Evolutionary conservation across 352 stramenopile genomes (phyloP).

Genomic region (Sclerospora graminicola): DNA sequence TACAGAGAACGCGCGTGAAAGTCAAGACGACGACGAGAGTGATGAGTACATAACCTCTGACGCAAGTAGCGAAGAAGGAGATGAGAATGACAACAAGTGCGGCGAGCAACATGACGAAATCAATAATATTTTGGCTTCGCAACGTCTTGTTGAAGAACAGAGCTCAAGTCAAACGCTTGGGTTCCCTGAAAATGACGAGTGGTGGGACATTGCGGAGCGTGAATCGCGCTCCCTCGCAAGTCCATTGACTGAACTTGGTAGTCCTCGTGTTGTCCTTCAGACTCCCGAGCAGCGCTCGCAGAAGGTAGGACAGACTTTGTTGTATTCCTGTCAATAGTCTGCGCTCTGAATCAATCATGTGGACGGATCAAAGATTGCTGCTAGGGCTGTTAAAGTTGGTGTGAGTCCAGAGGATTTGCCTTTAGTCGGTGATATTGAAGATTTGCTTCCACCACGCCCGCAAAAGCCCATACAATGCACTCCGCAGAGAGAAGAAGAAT

Average conservation of each 20-base stretch:
- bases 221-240: slow-evolving; percentile 18
- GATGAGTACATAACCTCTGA: slow-evolving; percentile 12
- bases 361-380: slow-evolving; percentile 10
- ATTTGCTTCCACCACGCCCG: slow-evolving; percentile 43
- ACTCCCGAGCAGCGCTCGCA: slow-evolving; percentile 7
- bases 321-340: background rate
- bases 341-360: slow-evolving; percentile 1
- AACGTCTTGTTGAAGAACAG: slow-evolving; percentile 21
- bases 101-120: slow-evolving; percentile 36
- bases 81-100: slow-evolving; percentile 10
- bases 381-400: slow-evolving; percentile 8
- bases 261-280: slow-evolving; percentile 22
- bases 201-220: slow-evolving; percentile 46
- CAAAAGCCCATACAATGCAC: slow-evolving; percentile 11
- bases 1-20: slow-evolving; percentile 5
- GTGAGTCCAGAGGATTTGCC: slow-evolving; percentile 27
- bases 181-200: slow-evolving; percentile 13
- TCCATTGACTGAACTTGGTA: slow-evolving; percentile 41
- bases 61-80: slow-evolving; percentile 12
- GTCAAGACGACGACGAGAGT: slow-evolving; percentile 7
- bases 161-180: background rate
- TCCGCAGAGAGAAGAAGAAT: slow-evolving; percentile 39
- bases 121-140: slow-evolving; percentile 56
- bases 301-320: slow-evolving; percentile 17
- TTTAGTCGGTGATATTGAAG: slow-evolving; percentile 44